A percentile compares a stretch with the other conserved stretches of the same genome.
Conservation (phyloP, 768 basidiomycete species). For the Hygrophoropsis aurantiaca region DNA sequence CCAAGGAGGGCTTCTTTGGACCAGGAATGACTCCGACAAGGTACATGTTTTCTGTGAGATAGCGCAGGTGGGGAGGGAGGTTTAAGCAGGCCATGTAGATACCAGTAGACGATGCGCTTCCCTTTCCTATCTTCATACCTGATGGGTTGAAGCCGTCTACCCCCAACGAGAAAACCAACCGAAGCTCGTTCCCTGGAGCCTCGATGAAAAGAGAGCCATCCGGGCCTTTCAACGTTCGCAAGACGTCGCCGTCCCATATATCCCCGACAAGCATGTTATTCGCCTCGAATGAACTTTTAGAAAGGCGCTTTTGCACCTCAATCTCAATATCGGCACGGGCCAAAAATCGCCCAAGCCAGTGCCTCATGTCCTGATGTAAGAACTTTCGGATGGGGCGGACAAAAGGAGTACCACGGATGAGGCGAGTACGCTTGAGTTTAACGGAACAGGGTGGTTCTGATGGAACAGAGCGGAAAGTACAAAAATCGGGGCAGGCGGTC, state of each 20-base stretch:
- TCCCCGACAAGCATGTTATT: no score
- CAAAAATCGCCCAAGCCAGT: background rate
- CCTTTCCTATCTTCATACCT: conserved; percentile 24
- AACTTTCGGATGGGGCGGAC: no score
- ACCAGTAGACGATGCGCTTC: conserved; percentile 19
- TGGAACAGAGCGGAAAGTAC: no score
- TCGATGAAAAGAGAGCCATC: conserved; percentile 8
- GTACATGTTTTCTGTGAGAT: conserved; percentile 39
- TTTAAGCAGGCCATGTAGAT: conserved; percentile 24
- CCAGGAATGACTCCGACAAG: conserved; percentile 37
- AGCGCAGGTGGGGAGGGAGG: conserved; percentile 33
- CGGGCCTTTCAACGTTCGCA: conserved; percentile 27
- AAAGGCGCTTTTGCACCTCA: background rate
- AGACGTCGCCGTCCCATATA: no score
- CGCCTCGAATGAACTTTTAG: conserved; percentile 23
- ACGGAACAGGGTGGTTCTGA: no score
- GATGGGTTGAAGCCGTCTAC: conserved; percentile 38
- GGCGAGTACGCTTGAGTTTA: no score
- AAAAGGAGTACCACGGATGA: no score
- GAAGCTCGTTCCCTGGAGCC: conserved; percentile 19
- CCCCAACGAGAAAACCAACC: conserved; percentile 29
- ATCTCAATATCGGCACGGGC: background rate
- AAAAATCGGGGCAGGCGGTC: no score
- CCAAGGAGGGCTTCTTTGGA: conserved; percentile 29
- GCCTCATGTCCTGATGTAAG: background rate